Base-by-base conservation (phyloP, 352 stramenopile genomes). In the Pythium angustatum region DNA sequence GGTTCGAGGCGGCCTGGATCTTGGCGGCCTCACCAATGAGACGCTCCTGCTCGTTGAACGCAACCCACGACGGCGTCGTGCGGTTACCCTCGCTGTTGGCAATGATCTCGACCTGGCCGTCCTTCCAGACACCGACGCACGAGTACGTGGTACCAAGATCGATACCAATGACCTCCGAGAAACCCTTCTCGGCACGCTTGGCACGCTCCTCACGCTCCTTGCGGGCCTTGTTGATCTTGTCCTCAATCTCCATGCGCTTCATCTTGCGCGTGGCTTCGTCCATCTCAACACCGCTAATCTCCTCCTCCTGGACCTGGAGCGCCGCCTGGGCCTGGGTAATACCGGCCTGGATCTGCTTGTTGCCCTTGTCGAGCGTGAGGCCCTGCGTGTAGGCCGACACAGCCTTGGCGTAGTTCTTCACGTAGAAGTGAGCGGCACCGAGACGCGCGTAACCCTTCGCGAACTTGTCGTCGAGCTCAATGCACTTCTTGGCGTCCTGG, bases 91-190 rank as follows among this genome's bases (percentile, higher is more conserved):
- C 77, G 68, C 28, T 62, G 43, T 75, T 81, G 51, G 64, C 52
- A 52, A 83, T 69, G 41, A 82, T 62, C 45, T 63, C 43, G 54
- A 68, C 43, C 48, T 88, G 91, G 78, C 98, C 96, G 69, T 99
- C 98, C 77, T 98, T 91, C 93, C 94, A 99, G 43, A 98, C 93
- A 28, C 96, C 96, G 45, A 99, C 93, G 62, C 96, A 99, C 61
- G 91, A 98, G 81, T 98, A 98, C 31, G 94, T 99, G 61, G 96
- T 99, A 71, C 95, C 96, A 47, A 99, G 72, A 85, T 94, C 87
- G 58, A 94, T 94, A 71, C 87, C 87, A 63, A 94, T 91, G 47
- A 91, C 79, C 66, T 91, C 85, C 45, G 81, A 93, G 74, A 93
- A 94, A 24, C 85, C 85, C 79, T 90, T 90, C 74, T 94, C 85